Conservation (phyloP, 208 protist species). For the Leishmania turanica region DNA sequence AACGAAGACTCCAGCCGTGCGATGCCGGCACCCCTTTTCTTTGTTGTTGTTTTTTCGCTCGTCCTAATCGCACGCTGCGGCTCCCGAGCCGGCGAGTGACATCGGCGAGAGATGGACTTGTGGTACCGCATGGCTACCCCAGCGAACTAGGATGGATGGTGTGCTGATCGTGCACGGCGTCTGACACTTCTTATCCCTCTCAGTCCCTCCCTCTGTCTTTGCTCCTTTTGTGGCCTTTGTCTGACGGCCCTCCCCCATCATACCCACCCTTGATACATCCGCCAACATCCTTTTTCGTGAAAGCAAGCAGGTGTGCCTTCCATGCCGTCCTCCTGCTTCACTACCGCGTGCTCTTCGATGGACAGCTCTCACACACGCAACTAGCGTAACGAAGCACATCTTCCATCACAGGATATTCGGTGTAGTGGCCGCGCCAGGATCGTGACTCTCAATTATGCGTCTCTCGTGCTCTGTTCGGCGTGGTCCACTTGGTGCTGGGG, state of each 20-base stretch:
- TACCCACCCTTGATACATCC: neutral
- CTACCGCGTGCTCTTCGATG: neutral
- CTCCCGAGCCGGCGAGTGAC: neutral
- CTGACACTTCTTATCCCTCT: neutral
- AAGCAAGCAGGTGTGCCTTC: neutral
- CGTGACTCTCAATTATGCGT: neutral
- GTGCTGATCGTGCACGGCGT: neutral
- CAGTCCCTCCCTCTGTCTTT: neutral
- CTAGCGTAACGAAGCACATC: neutral
- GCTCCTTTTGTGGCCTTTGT: neutral
- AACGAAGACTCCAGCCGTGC: neutral
- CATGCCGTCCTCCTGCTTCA: neutral
- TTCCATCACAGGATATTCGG: neutral
- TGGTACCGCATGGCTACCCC: neutral
- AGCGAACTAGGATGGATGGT: neutral
- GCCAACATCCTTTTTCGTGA: neutral
- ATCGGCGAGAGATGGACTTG: neutral
- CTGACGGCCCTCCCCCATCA: neutral
- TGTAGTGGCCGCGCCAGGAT: neutral
- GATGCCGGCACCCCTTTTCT: neutral
- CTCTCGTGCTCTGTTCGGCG: constrained; percentile 26
- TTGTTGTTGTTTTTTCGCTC: neutral
- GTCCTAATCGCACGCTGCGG: neutral
- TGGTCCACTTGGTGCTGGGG: constrained; percentile 47
- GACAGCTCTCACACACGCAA: neutral